Evolutionary conservation across 2,329 filamentous ascomycete species (phyloP).

Genomic region (Pseudogymnoascus verrucosus): DNA sequence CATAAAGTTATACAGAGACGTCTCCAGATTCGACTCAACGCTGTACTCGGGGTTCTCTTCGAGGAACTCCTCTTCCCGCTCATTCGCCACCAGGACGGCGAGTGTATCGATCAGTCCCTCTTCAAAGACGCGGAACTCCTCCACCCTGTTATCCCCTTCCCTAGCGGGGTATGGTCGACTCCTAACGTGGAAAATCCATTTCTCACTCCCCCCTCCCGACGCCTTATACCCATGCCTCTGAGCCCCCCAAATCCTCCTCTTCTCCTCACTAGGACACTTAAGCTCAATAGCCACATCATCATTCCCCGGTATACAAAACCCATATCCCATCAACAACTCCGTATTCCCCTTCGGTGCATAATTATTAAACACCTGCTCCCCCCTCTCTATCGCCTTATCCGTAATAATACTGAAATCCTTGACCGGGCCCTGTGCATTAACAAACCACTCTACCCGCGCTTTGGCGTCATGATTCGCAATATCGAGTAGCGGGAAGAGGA

Average conservation of each 20-base stretch:
- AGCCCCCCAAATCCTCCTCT: not conserved
- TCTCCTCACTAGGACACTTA: not conserved
- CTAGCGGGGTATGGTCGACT: not conserved
- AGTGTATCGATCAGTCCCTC: constrained; percentile 6
- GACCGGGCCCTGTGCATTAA: constrained; percentile 33
- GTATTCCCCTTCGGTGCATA: constrained; percentile 67
- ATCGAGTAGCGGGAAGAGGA: constrained; percentile 62
- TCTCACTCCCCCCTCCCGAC: not conserved
- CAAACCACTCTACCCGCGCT: constrained; percentile 46
- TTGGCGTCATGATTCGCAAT: constrained; percentile 59
- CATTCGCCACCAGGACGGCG: constrained; percentile 3
- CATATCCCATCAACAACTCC: constrained; percentile 54
- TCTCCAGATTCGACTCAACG: not conserved
- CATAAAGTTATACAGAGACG: not conserved
- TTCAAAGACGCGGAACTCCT: not conserved
- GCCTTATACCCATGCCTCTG: constrained; percentile 2
- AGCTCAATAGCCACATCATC: constrained; percentile 16
- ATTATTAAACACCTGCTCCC: constrained; percentile 54
- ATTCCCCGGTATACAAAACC: constrained; percentile 45
- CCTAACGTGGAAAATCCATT: constrained; percentile 5
- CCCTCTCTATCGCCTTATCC: constrained; percentile 36
- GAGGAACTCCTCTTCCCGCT: constrained; percentile 8
- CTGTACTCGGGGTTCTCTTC: constrained; percentile 1
- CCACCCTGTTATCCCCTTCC: not conserved
- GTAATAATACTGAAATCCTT: constrained; percentile 37